phyloP scores from a whole-genome alignment of 768 basidiomycete genomes.

The Tulasnella sp. region DNA sequence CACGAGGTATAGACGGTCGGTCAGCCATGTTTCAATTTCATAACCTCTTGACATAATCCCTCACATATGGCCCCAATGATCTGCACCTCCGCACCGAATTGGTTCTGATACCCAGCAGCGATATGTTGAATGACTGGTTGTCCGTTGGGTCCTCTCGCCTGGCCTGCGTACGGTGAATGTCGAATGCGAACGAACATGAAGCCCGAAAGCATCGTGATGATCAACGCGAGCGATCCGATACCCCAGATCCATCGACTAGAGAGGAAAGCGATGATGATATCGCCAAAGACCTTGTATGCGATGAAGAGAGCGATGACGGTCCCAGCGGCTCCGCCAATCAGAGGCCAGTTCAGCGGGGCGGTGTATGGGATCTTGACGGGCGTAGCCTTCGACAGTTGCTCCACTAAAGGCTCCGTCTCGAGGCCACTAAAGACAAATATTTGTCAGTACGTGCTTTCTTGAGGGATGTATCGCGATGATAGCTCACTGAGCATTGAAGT shows the following conservation, averaged over 20 bases:
- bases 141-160: slow-evolving; percentile 35
- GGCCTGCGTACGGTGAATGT: slow-evolving; percentile 50
- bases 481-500: slow-evolving; percentile 56
- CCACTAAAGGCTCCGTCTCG: slow-evolving; percentile 63
- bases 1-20: background rate
- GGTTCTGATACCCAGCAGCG: slow-evolving; percentile 77
- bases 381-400: slow-evolving; percentile 62
- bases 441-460: too few relatives aligned
- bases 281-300: slow-evolving; percentile 36
- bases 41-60: slow-evolving; percentile 30
- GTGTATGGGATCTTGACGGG: slow-evolving; percentile 74
- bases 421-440: slow-evolving; percentile 47
- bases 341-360: slow-evolving; percentile 62
- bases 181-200: slow-evolving; percentile 97
- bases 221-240: slow-evolving; percentile 10
- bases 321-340: slow-evolving; percentile 38
- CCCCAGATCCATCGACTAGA: slow-evolving; percentile 75
- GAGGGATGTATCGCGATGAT: too few relatives aligned
- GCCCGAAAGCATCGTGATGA: slow-evolving; percentile 51
- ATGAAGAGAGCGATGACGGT: slow-evolving; percentile 41
- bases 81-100: slow-evolving; percentile 87
- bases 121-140: slow-evolving; percentile 40
- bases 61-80: slow-evolving; percentile 77
- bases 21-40: background rate
- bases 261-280: slow-evolving; percentile 49